Evolutionary conservation across 768 basidiomycete genomes (phyloP), one percentile per base, ranked within the genome.

Genomic region (Auriscalpium microsporum): DNA sequence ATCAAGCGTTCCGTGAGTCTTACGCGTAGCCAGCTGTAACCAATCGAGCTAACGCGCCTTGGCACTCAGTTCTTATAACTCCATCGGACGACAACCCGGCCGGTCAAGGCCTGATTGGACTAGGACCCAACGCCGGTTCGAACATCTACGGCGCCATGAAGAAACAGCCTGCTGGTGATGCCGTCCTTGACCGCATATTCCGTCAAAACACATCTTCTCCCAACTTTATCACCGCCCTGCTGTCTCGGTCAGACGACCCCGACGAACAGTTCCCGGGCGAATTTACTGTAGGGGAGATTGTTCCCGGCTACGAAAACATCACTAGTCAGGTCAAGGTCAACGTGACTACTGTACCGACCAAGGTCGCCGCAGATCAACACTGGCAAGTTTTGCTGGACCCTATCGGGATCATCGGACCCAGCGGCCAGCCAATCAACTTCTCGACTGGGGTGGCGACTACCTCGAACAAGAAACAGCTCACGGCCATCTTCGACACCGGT

Each of bases 401-500:
- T 10, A 70, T 84, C 57, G 82, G 82, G 1, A 70, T 88, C 52
- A 75, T 82, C 21, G 86, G 82, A 1, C 83, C 84, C 0, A 75
- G 83, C 54, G 82, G 82, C 7, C 64, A 78, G 33, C 56, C 69
- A 16, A 78, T 85, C 45, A 61, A 70, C 17, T 62, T 82, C 47
- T 64, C 60, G 4, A 78, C 80, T 0, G 68, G 65, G 28, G 84
- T 86, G 8, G 35, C 56, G 14, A 62, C 69, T 10, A 68, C 74
- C 34, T 71, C 72, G 1, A 66, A 69, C 28, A 67, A 77, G 47
- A 69, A 70, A 14, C 81, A 81, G 59, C 69, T 80, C 8, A 84
- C 83, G 1, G 78, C 78, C 4, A 72, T 89, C 3, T 70, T 88
- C 34, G 87, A 90, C 64, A 82, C 83, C 4, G 87, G 87, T 0